A percentile compares a stretch with the other conserved stretches of the same genome.
phyloP scores from a whole-genome alignment of 2,329 filamentous ascomycete species.

The Neophaeococcomyces aloes region DNA sequence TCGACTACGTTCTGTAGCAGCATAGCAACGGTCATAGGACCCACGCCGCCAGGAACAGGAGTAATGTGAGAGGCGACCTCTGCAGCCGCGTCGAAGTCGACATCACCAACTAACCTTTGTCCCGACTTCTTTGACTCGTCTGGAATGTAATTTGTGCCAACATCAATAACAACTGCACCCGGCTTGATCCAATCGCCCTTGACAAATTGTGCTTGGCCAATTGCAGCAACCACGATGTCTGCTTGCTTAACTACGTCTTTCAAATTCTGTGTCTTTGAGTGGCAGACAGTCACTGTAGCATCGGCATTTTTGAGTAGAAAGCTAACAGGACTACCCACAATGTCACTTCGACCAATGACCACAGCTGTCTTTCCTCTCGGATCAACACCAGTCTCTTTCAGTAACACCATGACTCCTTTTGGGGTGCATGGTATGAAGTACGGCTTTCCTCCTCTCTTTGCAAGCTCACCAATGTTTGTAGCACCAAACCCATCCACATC shows the following conservation, averaged over 20 bases:
- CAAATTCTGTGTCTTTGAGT: conserved; percentile 72
- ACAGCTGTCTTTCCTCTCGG: conserved; percentile 86
- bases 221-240: conserved; percentile 84
- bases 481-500: conserved; percentile 97
- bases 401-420: conserved; percentile 89
- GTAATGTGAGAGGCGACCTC: conserved; percentile 89
- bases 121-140: conserved; percentile 87
- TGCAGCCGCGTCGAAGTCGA: conserved; percentile 75
- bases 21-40: conserved; percentile 99
- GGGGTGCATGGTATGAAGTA: conserved; percentile 92
- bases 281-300: conserved; percentile 92
- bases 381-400: conserved; percentile 73
- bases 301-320: conserved; percentile 91
- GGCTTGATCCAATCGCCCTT: conserved; percentile 94
- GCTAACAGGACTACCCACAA: conserved; percentile 93
- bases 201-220: conserved; percentile 77
- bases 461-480: conserved; percentile 88
- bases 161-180: conserved; percentile 91
- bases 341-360: conserved; percentile 88
- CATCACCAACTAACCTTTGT: conserved; percentile 83
- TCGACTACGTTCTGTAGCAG: conserved; percentile 90
- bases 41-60: conserved; percentile 90
- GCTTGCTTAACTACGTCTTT: conserved; percentile 66
- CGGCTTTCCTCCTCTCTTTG: conserved; percentile 84
- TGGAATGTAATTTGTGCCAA: conserved; percentile 90